Conservation (phyloP, 2,329 filamentous ascomycete species). For the Ophiostoma fasciatum region DNA sequence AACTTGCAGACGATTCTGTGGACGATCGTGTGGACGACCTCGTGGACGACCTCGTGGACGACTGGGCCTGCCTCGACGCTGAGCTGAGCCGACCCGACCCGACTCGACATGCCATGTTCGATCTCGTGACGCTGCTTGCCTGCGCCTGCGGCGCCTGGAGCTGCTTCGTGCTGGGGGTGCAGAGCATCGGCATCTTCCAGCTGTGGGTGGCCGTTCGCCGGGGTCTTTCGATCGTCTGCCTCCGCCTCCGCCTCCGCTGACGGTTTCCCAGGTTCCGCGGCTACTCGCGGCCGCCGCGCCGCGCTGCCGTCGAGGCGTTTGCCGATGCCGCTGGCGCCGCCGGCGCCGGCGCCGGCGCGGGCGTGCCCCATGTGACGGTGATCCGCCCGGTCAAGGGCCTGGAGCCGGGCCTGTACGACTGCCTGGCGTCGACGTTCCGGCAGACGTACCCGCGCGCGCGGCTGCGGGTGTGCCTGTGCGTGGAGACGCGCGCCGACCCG, state of each 20-base stretch:
- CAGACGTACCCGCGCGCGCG: conserved; percentile 68
- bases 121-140: conserved; percentile 3
- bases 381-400: conserved; percentile 89
- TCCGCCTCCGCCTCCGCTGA: background rate
- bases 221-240: background rate
- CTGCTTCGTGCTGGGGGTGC: conserved; percentile 34
- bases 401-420: conserved; percentile 82
- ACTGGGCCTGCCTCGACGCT: too few species aligned
- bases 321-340: conserved; percentile 31
- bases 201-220: conserved; percentile 26
- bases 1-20: too few species aligned
- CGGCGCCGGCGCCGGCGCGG: conserved; percentile 26
- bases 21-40: too few species aligned
- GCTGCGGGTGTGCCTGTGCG: conserved; percentile 68
- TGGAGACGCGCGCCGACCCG: conserved; percentile 60
- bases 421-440: conserved; percentile 70
- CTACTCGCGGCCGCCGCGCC: conserved; percentile 34
- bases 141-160: conserved; percentile 28
- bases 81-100: too few species aligned
- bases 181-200: conserved; percentile 39
- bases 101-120: conserved; percentile 10
- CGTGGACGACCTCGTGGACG: too few species aligned
- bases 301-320: conserved; percentile 36
- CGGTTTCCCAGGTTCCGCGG: conserved; percentile 29
- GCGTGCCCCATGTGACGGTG: conserved; percentile 71